Base-by-base conservation (phyloP, 2,329 filamentous ascomycete species). In the Sclerotinia trifoliorum region DNA sequence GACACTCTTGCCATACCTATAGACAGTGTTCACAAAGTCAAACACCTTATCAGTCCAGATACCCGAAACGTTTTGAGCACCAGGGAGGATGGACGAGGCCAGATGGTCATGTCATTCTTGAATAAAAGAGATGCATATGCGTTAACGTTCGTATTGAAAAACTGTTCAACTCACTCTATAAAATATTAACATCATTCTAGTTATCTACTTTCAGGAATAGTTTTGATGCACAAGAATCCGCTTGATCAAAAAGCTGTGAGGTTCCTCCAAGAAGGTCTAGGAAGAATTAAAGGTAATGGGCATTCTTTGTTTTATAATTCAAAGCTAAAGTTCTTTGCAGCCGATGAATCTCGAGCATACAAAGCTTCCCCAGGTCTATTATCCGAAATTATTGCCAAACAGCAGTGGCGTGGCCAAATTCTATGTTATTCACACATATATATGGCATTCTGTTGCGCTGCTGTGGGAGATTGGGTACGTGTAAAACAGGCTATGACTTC, bases 51-150 rank as follows among this genome's bases (percentile, higher is more conserved):
- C 67, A 88, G 86, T 72, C 78, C 78, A 2, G 87, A 89, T 66
- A 89, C 87, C 0, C 78, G 81, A 15, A 82, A 81, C 44, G 81
- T 90, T 35, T 77, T 90, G 29, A 85, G 85, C 11, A 77, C 79
- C 26, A 78, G 78, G 1, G 78, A 82, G 8, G 79, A 81, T 13
- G 77, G 79, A 3, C 79, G 79, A 52, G 87, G 89, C 70, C 87
- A 83, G 69, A 77, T 90, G 15, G 84, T 85, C 52, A 80, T 90
- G 78, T 84, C 84, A 5, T 86, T 88, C 61, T 82, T 89, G 78
- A 86, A 82, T 68, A 87, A 86, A 72, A 80, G 85, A 49, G 86
- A 89, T 73, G 80, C 86, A 19, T 85, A 74, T 69, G 68, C 69
- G 21, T 73, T 77, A 51, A 74, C 69, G 76, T 77, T 48, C 63